Percentiles rank a stretch among this genome's conserved stretches.
Evolutionary conservation across 1,139 yeast genomes (phyloP).

Genomic region (Hemisphaericaspora subhashii): DNA sequence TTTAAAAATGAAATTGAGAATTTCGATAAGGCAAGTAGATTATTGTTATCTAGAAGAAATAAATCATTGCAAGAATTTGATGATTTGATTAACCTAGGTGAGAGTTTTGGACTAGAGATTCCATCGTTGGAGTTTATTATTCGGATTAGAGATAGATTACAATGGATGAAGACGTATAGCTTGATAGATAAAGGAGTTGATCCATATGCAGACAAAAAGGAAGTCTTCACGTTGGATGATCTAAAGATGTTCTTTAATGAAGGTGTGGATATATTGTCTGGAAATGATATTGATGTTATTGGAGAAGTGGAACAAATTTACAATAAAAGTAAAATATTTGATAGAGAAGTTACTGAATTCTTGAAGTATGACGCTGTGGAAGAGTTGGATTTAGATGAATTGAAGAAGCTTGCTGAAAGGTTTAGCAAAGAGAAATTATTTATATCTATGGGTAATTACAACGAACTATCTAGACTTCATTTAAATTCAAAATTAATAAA

Average conservation of each 20-base stretch:
- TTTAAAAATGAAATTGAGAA: conserved; percentile 54
- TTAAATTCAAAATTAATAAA: conserved; percentile 23
- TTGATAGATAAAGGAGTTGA: conserved; percentile 41
- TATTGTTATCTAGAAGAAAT: conserved; percentile 29
- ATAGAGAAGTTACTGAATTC: conserved; percentile 27
- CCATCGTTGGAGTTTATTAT: conserved; percentile 52
- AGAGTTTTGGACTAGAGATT: conserved; percentile 56
- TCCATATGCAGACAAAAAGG: conserved; percentile 39
- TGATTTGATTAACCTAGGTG: conserved; percentile 53
- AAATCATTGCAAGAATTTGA: conserved; percentile 40
- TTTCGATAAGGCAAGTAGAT: conserved; percentile 51
- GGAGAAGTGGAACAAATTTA: conserved; percentile 27
- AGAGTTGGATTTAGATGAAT: conserved; percentile 22
- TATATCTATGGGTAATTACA: conserved; percentile 27
- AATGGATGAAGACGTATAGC: conserved; percentile 47
- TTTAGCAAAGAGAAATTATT: conserved; percentile 29
- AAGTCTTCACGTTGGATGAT: conserved; percentile 37
- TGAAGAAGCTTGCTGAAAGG: conserved; percentile 25
- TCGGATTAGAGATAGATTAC: conserved; percentile 46
- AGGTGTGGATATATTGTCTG: conserved; percentile 40
- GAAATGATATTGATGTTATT: conserved; percentile 25
- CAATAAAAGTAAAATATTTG: conserved; percentile 28
- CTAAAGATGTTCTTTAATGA: conserved; percentile 36
- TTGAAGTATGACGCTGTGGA: conserved; percentile 26
- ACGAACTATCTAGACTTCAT: conserved; percentile 29